Base-by-base conservation (phyloP, 495 filamentous ascomycete genomes). In the Penicillium robsamsonii region DNA sequence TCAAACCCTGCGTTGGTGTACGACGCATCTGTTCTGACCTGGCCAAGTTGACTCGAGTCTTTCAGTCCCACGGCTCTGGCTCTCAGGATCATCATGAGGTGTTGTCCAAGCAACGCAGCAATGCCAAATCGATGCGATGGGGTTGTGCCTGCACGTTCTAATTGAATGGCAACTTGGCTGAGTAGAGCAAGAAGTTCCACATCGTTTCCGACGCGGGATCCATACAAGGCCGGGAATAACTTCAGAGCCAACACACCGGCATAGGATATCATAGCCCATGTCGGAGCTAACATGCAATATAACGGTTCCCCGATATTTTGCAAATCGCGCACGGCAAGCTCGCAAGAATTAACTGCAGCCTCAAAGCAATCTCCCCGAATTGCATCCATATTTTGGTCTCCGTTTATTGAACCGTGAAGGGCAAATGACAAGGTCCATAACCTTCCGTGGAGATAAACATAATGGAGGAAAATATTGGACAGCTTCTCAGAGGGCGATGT, bases 351-450 rank as follows among this genome's bases (percentile, higher is more conserved):
- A 0, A 79, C 70, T 2, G 77, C 72, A 17, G 70, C 61, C 6
- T 72, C 62, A 24, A 79, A 74, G 15, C 68, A 64, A 15, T 79
- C 71, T 5, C 80, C 63, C 5, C 65, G 72, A 50, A 83, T 66
- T 30, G 73, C 64, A 44, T 81, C 73, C 9, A 84, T 57, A 20
- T 64, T 38, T 2, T 35, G 29, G 6, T 35, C 55, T 4, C 45
- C n/a, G 2, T 42, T 55, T 5, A 51, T 50, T 2, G 58, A 55
- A 2, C 25, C 31, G n/a, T 60, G 51, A 12, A 70, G 61, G 17
- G 65, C 67, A 24, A 58, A 62, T 0, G 67, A 70, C 12, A 70
- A 37, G 0, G 61, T 70, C 67, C 67, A 70, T 5, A 68, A 50
- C 8, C 64, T 50, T n/a, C 59, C 57, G 33, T 70, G 67, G 2